These are phyloP conservation scores for Lactarius hatsudake DNA, from an alignment of 768 basidiomycete species.

Conservation along the genomic window DNA sequence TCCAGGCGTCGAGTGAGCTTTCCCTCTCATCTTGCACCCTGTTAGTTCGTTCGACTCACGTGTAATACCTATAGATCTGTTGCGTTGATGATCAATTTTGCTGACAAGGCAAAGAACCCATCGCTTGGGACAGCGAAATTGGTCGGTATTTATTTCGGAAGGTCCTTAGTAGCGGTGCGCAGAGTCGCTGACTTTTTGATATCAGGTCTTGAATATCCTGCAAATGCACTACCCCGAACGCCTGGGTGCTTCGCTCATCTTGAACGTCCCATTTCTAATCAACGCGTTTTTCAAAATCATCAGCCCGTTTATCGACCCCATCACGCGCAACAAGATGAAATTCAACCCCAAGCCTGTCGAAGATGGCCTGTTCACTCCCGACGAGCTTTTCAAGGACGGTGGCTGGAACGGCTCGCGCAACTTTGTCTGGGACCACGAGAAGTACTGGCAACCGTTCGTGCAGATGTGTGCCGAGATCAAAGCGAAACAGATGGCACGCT, in stretches of 20 bases:
- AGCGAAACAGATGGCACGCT: conserved; percentile 51
- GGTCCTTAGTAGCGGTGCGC: background rate
- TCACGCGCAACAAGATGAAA: conserved; percentile 71
- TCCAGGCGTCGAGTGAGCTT: conserved; percentile 73
- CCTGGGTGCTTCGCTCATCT: conserved; percentile 67
- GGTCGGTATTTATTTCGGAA: conserved; percentile 31
- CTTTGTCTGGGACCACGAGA: conserved; percentile 71
- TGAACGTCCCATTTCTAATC: conserved; percentile 79
- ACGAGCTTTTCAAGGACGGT: conserved; percentile 65
- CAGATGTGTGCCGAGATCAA: conserved; percentile 51
- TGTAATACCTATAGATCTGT: conserved; percentile 47
- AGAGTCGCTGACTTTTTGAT: conserved; percentile 3
- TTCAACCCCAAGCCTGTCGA: conserved; percentile 69
- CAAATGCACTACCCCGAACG: conserved; percentile 88
- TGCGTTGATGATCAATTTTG: conserved; percentile 73
- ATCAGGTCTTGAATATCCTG: conserved; percentile 48
- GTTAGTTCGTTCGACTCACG: background rate
- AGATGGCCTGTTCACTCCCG: conserved; percentile 64
- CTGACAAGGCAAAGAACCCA: conserved; percentile 62
- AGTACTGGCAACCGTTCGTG: conserved; percentile 71
- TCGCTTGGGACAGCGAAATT: conserved; percentile 39
- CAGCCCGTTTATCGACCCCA: conserved; percentile 78
- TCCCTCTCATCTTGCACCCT: background rate
- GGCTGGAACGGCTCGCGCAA: conserved; percentile 63
- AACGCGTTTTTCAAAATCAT: conserved; percentile 76